Percentiles rank a stretch among this genome's conserved stretches.
phyloP scores from a whole-genome alignment of 2,329 filamentous ascomycete genomes.

The Emydomyces testavorans region DNA sequence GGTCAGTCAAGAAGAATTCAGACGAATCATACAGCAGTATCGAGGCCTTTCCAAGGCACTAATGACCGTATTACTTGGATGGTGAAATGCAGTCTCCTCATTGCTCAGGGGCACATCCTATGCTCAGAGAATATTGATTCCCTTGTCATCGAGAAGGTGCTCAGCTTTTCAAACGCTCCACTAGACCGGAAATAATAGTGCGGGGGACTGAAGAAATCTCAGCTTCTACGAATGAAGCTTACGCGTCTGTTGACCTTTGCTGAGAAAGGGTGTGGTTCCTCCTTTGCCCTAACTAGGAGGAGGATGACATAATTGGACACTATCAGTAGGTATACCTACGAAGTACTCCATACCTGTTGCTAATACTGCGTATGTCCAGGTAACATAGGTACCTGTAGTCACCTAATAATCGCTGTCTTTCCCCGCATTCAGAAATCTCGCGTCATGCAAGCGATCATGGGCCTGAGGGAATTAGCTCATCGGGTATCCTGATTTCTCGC shows the following conservation, averaged over 20 bases:
- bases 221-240: slow-evolving; percentile 11
- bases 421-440: slow-evolving; percentile 7
- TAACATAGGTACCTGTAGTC: not conserved
- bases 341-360: no score
- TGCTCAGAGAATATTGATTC: no score
- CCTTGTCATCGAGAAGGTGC: not conserved
- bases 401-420: not conserved
- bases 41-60: not conserved
- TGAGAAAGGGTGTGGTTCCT: not conserved
- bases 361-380: no score
- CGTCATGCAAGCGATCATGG: slow-evolving; percentile 7
- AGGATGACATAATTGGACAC: not conserved
- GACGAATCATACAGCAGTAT: slow-evolving; percentile 1
- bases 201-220: not conserved
- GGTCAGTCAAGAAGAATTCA: no score
- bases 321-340: no score
- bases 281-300: not conserved
- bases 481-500: not conserved
- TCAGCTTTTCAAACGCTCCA: not conserved
- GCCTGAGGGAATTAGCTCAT: not conserved
- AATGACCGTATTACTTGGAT: no score
- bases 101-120: no score
- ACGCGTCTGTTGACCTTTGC: slow-evolving; percentile 12
- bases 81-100: slow-evolving; percentile 5
- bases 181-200: not conserved